phyloP scores from a whole-genome alignment of 2,329 filamentous ascomycete species.

The Nothomitra cinnamomea region DNA sequence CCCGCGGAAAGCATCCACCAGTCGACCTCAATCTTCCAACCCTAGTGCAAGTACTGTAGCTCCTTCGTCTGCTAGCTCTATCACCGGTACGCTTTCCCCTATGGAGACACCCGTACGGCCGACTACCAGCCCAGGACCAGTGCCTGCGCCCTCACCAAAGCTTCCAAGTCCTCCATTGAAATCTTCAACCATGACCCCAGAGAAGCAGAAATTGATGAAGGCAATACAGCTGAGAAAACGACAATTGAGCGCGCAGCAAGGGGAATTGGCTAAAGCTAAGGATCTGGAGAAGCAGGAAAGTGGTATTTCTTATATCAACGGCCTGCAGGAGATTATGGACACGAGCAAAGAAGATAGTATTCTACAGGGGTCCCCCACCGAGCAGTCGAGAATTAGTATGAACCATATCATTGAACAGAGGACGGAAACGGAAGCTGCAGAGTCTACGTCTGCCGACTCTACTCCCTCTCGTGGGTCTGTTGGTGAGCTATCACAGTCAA shows the following conservation, averaged over 20 bases:
- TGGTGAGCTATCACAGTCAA: not conserved
- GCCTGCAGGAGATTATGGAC: not conserved
- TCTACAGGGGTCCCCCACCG: not conserved
- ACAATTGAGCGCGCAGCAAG: conserved; percentile 34
- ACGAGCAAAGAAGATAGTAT: not conserved
- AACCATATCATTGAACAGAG: not conserved
- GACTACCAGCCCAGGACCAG: conserved; percentile 3
- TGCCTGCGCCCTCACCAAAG: conserved; percentile 17
- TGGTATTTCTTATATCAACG: not conserved
- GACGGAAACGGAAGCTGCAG: not conserved
- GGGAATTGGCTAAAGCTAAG: not conserved
- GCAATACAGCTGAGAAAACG: conserved; percentile 80
- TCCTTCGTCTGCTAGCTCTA: not conserved
- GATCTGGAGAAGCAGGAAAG: not conserved
- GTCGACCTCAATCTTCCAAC: conserved; percentile 4
- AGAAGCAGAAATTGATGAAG: conserved; percentile 87
- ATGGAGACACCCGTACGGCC: not conserved
- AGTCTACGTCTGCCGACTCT: not conserved
- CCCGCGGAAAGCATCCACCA: not conserved
- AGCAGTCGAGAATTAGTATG: not conserved
- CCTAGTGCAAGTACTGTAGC: not conserved
- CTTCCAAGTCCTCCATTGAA: conserved; percentile 25
- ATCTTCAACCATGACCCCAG: conserved; percentile 53
- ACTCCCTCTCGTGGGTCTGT: not conserved
- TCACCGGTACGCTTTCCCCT: not conserved